These are phyloP conservation scores for Prinsepia uniflora DNA, from an alignment of 306 rosid genomes.

Conservation along the genomic window DNA sequence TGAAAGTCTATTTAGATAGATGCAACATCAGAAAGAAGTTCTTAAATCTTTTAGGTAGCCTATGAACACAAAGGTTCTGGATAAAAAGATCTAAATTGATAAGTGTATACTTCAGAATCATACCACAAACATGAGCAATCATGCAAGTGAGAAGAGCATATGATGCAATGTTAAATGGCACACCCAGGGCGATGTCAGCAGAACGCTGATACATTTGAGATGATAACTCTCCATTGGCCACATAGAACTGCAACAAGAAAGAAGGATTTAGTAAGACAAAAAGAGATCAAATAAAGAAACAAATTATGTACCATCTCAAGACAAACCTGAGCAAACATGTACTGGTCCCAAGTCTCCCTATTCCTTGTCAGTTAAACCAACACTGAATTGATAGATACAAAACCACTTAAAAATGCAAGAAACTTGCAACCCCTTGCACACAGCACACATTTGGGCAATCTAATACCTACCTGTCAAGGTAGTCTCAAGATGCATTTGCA, in stretches of 20 bases:
- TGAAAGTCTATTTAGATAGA: not conserved
- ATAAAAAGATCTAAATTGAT: not conserved
- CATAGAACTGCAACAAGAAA: constrained; percentile 64
- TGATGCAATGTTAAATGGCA: constrained; percentile 94
- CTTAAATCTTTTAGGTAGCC: not conserved
- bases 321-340: too few relatives aligned
- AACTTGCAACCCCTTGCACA: constrained; percentile 11
- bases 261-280: not conserved
- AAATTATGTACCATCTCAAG: not conserved
- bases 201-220: constrained; percentile 98
- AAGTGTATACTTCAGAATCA: constrained; percentile 26
- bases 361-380: constrained; percentile 80
- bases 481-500: constrained; percentile 91
- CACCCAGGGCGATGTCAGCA: constrained; percentile 87
- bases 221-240: constrained; percentile 82
- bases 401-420: constrained; percentile 25
- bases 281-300: constrained; percentile 11
- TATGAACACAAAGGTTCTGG: not conserved
- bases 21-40: not conserved
- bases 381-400: constrained; percentile 40
- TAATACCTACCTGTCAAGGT: constrained; percentile 78
- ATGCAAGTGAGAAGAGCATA: constrained; percentile 93
- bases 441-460: constrained; percentile 14
- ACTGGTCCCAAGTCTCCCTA: constrained; percentile 97
- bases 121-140: constrained; percentile 98